Conservation (phyloP, 441 rosid species). For the Iberis amara region DNA sequence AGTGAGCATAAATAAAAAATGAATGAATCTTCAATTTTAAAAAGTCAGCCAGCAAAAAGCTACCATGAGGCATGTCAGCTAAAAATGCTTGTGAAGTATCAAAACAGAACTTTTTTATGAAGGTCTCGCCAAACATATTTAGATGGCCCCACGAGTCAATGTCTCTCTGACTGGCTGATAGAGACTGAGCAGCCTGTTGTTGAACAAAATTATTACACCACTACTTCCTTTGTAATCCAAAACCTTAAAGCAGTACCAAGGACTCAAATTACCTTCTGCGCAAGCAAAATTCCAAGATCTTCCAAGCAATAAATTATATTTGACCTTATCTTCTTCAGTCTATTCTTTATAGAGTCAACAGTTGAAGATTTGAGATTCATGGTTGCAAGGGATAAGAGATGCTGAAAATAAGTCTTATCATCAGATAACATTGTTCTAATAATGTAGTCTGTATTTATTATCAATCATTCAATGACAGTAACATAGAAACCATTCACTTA, state of each 20-base stretch:
- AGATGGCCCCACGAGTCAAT: slow-evolving; percentile 40
- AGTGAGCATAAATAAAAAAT: not conserved
- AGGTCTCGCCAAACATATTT: slow-evolving; percentile 36
- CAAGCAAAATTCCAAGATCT: slow-evolving; percentile 74
- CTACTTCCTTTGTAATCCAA: slow-evolving; percentile 2
- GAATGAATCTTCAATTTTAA: slow-evolving; percentile 1
- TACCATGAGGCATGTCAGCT: slow-evolving; percentile 52
- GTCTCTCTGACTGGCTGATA: slow-evolving; percentile 44
- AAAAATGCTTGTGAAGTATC: slow-evolving; percentile 45
- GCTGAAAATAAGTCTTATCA: slow-evolving; percentile 38
- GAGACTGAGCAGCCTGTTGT: slow-evolving; percentile 66
- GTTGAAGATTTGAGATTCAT: slow-evolving; percentile 38
- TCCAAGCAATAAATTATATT: slow-evolving; percentile 55
- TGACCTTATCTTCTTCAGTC: slow-evolving; percentile 40
- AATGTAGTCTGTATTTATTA: not conserved
- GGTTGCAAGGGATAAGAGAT: slow-evolving; percentile 34
- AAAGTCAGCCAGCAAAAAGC: slow-evolving; percentile 13
- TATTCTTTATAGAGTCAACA: slow-evolving; percentile 37
- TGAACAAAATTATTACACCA: slow-evolving; percentile 7
- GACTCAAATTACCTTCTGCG: slow-evolving; percentile 54
- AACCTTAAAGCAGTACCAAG: slow-evolving; percentile 9
- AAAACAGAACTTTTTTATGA: slow-evolving; percentile 41
- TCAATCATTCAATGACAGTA: not conserved
- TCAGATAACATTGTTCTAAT: slow-evolving; percentile 10
- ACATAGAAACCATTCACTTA: not conserved